Percentiles rank a stretch among this genome's conserved stretches.
Evolutionary conservation across 306 rosid species (phyloP).

Genomic region (Trichosanthes truncata): DNA sequence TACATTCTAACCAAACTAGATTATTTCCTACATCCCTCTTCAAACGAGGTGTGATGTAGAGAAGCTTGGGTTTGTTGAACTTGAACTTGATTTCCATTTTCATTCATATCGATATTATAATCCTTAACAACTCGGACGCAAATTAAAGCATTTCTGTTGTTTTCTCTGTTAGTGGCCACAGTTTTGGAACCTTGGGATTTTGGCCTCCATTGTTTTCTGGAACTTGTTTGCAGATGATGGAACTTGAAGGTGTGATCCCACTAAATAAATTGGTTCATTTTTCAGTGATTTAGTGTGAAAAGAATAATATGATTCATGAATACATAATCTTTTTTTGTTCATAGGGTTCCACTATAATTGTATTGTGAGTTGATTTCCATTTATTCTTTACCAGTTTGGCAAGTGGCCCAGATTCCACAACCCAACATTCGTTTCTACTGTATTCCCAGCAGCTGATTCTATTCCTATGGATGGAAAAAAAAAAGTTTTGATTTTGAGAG

Average conservation of each 20-base stretch:
- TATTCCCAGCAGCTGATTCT: constrained; percentile 7
- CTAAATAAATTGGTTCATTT: neutral
- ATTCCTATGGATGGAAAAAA: neutral
- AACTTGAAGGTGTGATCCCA: neutral
- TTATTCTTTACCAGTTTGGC: constrained; percentile 2
- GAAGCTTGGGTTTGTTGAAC: neutral
- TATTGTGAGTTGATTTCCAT: neutral
- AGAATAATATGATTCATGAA: neutral
- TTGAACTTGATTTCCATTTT: neutral
- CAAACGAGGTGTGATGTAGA: neutral
- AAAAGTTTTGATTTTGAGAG: neutral
- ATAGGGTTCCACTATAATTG: neutral
- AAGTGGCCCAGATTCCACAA: neutral
- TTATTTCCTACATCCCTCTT: neutral
- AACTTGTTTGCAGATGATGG: neutral
- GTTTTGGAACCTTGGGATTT: neutral
- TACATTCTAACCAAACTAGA: neutral
- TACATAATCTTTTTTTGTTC: neutral
- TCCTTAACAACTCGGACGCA: neutral
- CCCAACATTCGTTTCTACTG: neutral
- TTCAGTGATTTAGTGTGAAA: neutral
- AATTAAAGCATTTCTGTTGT: neutral
- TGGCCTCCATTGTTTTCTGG: neutral
- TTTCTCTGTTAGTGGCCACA: neutral
- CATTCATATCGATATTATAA: neutral